These are phyloP conservation scores for Eucalyptus cladocalyx DNA, from an alignment of 345 rosid species.

Conservation along the genomic window DNA sequence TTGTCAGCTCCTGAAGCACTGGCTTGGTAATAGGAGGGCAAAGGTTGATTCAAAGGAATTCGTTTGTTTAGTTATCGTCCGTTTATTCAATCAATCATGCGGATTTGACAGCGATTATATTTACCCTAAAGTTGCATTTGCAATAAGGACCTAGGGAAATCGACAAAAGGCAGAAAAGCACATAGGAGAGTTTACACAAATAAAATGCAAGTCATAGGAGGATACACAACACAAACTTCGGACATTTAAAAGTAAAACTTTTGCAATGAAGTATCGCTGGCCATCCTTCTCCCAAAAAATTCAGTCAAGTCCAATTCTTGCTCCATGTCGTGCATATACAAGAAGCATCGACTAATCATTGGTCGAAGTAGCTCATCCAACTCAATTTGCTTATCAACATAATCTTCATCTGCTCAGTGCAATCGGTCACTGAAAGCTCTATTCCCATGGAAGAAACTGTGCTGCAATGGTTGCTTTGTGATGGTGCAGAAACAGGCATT, in stretches of 20 bases:
- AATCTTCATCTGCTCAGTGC: neutral
- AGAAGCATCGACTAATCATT: neutral
- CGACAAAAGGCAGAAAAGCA: neutral
- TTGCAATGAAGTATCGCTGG: rapidly evolving
- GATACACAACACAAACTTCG: neutral
- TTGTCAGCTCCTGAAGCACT: neutral
- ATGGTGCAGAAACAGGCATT: neutral
- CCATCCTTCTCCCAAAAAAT: neutral
- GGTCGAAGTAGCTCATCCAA: neutral
- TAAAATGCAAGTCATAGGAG: neutral
- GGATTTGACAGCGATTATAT: neutral
- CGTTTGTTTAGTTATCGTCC: neutral
- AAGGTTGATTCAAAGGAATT: neutral
- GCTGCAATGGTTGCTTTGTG: rapidly evolving
- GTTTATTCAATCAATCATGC: neutral
- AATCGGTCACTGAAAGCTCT: neutral
- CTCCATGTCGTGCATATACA: neutral
- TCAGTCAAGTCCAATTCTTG: neutral
- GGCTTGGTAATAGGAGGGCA: neutral
- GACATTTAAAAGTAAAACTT: neutral
- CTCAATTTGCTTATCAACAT: neutral
- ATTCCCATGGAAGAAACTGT: neutral
- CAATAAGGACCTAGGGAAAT: neutral
- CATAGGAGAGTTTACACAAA: neutral
- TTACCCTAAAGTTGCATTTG: neutral